Evolutionary conservation across 2,329 filamentous ascomycete genomes (phyloP), one percentile per base, ranked within the genome.

Genomic region (Penicillium sp.): DNA sequence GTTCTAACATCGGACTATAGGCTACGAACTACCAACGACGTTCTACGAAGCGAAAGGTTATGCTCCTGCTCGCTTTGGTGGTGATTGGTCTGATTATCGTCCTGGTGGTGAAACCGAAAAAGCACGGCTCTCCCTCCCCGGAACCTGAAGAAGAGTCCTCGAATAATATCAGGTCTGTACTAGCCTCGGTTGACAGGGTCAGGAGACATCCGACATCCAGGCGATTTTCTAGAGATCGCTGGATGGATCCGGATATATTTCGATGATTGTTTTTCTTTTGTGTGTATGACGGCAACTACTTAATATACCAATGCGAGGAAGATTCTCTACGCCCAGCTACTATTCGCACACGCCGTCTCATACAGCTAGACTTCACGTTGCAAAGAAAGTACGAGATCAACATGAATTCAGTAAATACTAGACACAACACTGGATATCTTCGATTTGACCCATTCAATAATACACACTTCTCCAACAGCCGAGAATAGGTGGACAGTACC

Each of bases 11-110:
- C 14, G 19, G n/a, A 16, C 10, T 14, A 25, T 46, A 81, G 80
- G 87, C 95, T 14, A 93, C 90, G 4, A 90, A 90, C 19, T 98
- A 98, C 73, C 95, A 99, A 81, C 88, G 87, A 75, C 89, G 88
- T 73, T 90, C 89, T 55, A 93, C 91, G 25, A 99, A 97, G 80
- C 85, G 95, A 67, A 97, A 97, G 80, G 88, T 96, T 52, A 95
- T 99, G 59, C 82, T 99, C 43, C 81, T 99, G n/a, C 82, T 99
- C 22, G 78, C 96, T 6, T 80, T 99, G 28, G 78, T 98, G 25
- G 89, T 99, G 55, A 87, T 89, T 22, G 95, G 92, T 35, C 85
- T 97, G 80, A 90, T 99, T 71, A 96, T 97, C 68, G 74, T 97
- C 43, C 78, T 97, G 1, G 77, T 92, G 42, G 82, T 96, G 64